Evolutionary conservation across 306 rosid species (phyloP).

Genomic region (Arachis stenosperma): DNA sequence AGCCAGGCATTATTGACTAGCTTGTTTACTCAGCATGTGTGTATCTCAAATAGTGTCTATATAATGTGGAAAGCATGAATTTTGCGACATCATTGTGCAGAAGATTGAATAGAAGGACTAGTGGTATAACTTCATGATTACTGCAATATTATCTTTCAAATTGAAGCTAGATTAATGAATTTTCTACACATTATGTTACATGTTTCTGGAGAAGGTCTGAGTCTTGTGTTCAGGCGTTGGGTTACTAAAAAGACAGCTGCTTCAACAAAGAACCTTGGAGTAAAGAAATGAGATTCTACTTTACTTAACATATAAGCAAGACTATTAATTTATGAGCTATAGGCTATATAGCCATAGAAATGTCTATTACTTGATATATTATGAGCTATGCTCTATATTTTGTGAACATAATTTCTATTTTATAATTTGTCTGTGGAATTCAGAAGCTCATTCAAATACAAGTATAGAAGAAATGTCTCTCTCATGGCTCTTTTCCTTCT

Average conservation of each 20-base stretch:
- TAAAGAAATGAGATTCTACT: conserved; percentile 61
- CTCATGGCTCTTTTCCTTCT: no score
- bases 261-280: conserved; percentile 91
- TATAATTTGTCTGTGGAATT: no score
- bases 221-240: conserved; percentile 81
- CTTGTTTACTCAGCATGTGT: conserved; percentile 13
- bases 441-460: no score
- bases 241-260: conserved; percentile 87
- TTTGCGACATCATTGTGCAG: conserved; percentile 59
- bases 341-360: conserved; percentile 69
- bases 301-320: neutral
- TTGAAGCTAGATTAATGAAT: conserved; percentile 26
- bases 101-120: conserved; percentile 63
- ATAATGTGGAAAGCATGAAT: conserved; percentile 48
- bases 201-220: conserved; percentile 74
- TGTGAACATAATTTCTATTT: no score
- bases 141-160: conserved; percentile 16
- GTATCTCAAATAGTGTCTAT: conserved; percentile 35
- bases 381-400: no score
- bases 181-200: conserved; percentile 43
- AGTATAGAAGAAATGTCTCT: no score
- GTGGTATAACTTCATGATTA: conserved; percentile 52
- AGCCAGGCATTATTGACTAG: neutral
- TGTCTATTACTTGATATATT: no score
- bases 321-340: conserved; percentile 46